Evolutionary conservation across 176 grass and related monocot genomes (phyloP).

Genomic region (Oryza longistaminata): DNA sequence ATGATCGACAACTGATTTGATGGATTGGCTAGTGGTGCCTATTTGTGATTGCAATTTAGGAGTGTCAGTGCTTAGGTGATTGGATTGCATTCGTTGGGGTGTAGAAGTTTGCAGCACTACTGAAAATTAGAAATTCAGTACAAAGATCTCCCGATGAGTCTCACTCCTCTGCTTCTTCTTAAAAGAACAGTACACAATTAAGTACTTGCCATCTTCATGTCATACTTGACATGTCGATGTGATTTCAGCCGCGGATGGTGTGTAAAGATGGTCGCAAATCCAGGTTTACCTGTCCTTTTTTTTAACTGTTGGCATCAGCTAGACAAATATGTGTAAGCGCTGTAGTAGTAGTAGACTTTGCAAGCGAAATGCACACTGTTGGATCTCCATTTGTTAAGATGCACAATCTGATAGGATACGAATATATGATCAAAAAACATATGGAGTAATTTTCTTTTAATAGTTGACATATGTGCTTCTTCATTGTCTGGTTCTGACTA

Average conservation of each 20-base stretch:
- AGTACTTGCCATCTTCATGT: not conserved
- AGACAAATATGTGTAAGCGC: not conserved
- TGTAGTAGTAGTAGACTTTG: not conserved
- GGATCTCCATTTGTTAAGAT: not conserved
- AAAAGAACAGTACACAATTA: not conserved
- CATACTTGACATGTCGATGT: not conserved
- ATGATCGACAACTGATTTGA: not conserved
- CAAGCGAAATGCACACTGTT: not conserved
- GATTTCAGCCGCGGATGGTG: not conserved
- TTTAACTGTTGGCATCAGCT: not conserved
- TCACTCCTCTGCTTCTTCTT: not conserved
- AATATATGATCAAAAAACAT: not conserved
- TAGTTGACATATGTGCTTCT: not conserved
- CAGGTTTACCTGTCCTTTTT: not conserved
- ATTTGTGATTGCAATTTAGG: conserved; percentile 16
- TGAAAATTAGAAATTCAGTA: not conserved
- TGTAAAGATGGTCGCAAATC: not conserved
- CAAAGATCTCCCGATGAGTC: not conserved
- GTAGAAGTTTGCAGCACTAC: not conserved
- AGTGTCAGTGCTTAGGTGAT: not conserved
- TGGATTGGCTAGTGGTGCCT: not conserved
- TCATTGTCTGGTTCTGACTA: not conserved
- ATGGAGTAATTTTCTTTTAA: not conserved
- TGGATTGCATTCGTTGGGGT: not conserved
- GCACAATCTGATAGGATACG: not conserved